Base-by-base conservation (phyloP, 495 filamentous ascomycete genomes). In the Penicillium ochrochloron region DNA sequence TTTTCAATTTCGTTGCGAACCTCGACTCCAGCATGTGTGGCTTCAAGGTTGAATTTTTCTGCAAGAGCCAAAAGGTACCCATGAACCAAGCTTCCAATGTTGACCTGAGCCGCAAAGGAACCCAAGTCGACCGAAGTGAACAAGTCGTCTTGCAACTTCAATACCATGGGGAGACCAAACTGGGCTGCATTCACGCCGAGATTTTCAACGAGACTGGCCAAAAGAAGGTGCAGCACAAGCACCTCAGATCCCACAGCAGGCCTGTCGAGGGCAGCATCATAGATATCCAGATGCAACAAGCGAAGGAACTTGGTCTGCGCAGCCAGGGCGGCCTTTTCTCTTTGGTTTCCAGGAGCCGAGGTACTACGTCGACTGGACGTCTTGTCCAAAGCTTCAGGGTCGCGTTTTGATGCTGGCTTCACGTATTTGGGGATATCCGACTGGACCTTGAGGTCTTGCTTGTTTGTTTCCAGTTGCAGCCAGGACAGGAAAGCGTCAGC, bases 111-210 rank as follows among this genome's bases (percentile, higher is more conserved):
- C 48, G 81, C 68, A 0, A 84, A 85, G 29, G 85, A 75, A 9
- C 69, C 64, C 44, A 82, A 52, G 34, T 74, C 82, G 50, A 88
- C 86, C 7, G 86, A 83, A 21, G 84, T 84, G 57, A 85, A 83
- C 58, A 94, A 88, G 68, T 96, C 92, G 65, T 94, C 92, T 71
- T 97, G 93, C 19, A 97, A 84, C 53, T 89, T 85, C 70, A 93
- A 83, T 17, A 96, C 86, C 93, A 97, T 95, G 31, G 94, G 92
- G 55, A 97, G 75, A 1, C 92, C 92, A 66, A 84, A 88, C 59
- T 87, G 81, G n/a, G 83, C 86, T 17, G 91, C 90, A 72, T 96
- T 96, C 37, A 96, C 85, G n/a, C 93, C 92, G 3, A 97, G 83
- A 56, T 88, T 89, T 52, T 87, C 84, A 35, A 92, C 85, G 4